Evolutionary conservation across 306 rosid genomes (phyloP).

Genomic region (barrel medic (Medicago truncatula)): MtrunA17r5.0-ANR NC_053042.1:47756001-47756500

Average conservation of each 20-base stretch:
- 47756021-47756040: no score
- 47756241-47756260: constrained; percentile 4
- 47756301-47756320: neutral
- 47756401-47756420: constrained; percentile 17
- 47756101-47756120: no score
- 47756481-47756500: neutral
- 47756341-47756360: constrained; percentile 45
- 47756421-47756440: constrained; percentile 85
- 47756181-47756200: neutral
- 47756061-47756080: no score
- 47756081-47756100: no score
- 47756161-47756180: no score
- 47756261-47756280: neutral
- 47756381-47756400: constrained; percentile 20
- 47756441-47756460: constrained; percentile 79
- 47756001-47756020: no score
- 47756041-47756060: no score
- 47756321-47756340: constrained; percentile 80
- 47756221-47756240: neutral
- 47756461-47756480: constrained; percentile 49
- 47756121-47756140: no score
- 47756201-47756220: neutral
- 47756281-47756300: no score
- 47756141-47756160: no score
- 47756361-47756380: constrained; percentile 38